A percentile compares a stretch with the other conserved stretches of the same genome.
phyloP scores from a whole-genome alignment of 176 grass and related monocot species.

The Neostapfia colusana region DNA sequence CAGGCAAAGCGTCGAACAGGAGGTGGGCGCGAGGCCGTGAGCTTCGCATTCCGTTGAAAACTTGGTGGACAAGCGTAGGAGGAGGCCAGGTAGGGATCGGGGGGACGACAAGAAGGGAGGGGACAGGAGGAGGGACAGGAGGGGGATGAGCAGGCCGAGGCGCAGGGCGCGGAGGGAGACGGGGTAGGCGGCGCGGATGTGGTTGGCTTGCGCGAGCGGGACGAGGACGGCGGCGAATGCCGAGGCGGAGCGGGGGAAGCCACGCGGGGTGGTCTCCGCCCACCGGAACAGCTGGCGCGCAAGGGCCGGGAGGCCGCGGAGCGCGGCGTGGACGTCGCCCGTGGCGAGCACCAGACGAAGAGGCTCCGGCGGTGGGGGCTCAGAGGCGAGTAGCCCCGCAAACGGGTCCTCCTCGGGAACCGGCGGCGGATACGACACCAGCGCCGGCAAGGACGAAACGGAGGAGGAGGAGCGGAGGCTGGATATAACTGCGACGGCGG shows the following conservation, averaged over 20 bases:
- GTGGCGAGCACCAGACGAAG: constrained; percentile 48
- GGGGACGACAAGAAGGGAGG: not conserved
- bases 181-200: constrained; percentile 43
- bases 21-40: not conserved
- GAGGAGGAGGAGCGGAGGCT: constrained; percentile 25
- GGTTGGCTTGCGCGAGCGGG: constrained; percentile 49
- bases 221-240: constrained; percentile 65
- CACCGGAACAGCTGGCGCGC: constrained; percentile 72
- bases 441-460: constrained; percentile 6
- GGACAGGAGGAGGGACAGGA: constrained; percentile 40
- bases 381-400: constrained; percentile 28
- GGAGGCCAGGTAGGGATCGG: constrained; percentile 34
- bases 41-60: constrained; percentile 21
- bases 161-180: constrained; percentile 59
- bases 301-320: constrained; percentile 46
- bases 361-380: constrained; percentile 38
- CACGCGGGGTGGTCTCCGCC: constrained; percentile 62
- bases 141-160: constrained; percentile 62
- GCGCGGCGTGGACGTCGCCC: constrained; percentile 43
- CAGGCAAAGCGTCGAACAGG: constrained; percentile 46
- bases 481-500: constrained; percentile 36
- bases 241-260: constrained; percentile 58
- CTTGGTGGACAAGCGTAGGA: constrained; percentile 56
- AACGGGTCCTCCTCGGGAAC: constrained; percentile 25
- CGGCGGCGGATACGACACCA: not conserved